A percentile compares a stretch with the other conserved stretches of the same genome.
These are phyloP conservation scores for Hansenula sp. DNA, from an alignment of 1,139 yeast genomes.

Conservation along the genomic window DNA sequence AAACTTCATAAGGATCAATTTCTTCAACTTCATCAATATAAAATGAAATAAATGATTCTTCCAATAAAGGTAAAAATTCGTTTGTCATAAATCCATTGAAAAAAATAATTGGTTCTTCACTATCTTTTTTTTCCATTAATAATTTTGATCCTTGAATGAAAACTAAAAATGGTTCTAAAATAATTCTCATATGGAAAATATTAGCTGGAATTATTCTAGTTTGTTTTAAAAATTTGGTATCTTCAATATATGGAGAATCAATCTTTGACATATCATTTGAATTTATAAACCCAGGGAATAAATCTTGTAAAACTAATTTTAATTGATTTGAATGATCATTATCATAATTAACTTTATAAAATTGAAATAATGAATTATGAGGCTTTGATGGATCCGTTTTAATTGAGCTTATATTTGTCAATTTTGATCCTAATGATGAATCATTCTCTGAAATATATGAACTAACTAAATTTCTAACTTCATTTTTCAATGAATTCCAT, in stretches of 20 bases:
- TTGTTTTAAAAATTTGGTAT: conserved; percentile 51
- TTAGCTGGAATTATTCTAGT: conserved; percentile 70
- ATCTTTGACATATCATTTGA: conserved; percentile 26
- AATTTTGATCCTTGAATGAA: conserved; percentile 46
- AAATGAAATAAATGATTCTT: conserved; percentile 44
- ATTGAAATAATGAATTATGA: conserved; percentile 38
- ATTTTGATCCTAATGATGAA: conserved; percentile 7
- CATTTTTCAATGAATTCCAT: conserved; percentile 57
- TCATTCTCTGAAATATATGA: conserved; percentile 46
- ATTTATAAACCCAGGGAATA: conserved; percentile 59
- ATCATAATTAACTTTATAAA: conserved; percentile 40
- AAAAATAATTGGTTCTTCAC: conserved; percentile 36
- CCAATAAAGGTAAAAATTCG: conserved; percentile 62
- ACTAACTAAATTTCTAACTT: conserved; percentile 49
- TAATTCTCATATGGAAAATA: conserved; percentile 77
- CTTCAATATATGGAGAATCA: conserved; percentile 54
- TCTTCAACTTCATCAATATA: conserved; percentile 33
- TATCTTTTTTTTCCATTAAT: conserved; percentile 29
- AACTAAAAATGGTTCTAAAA: conserved; percentile 47
- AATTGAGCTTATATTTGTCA: conserved; percentile 6
- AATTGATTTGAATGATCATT: conserved; percentile 39
- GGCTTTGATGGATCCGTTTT: conserved; percentile 11
- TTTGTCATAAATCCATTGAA: conserved; percentile 61
- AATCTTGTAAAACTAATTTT: conserved; percentile 43
- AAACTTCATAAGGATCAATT: conserved; percentile 25